Conservation (phyloP, 371 early-diverging fungal species). For the Mucor velutinosus region DNA sequence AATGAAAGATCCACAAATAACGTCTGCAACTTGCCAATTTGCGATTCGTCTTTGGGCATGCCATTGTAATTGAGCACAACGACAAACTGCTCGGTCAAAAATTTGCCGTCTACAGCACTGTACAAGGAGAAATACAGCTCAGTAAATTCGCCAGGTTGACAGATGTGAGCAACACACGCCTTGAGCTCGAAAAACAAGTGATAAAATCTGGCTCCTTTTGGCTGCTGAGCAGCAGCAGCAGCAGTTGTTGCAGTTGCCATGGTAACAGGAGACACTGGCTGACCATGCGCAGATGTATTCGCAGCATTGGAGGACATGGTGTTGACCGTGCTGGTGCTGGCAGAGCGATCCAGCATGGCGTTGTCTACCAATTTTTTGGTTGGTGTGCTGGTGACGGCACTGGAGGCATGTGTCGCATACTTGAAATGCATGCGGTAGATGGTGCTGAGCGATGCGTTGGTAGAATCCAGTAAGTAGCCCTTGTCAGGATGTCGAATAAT, state of each 20-base stretch:
- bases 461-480: slow-evolving; percentile 62
- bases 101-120: slow-evolving; percentile 46
- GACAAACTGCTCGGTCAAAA: slow-evolving; percentile 67
- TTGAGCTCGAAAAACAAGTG: slow-evolving; percentile 65
- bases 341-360: not conserved
- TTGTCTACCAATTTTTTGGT: not conserved
- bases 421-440: slow-evolving; percentile 64
- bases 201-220: slow-evolving; percentile 49
- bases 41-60: slow-evolving; percentile 57
- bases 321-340: not conserved
- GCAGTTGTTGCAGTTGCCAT: not conserved
- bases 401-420: slow-evolving; percentile 27
- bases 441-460: slow-evolving; percentile 58
- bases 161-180: slow-evolving; percentile 68
- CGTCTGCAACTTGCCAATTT: slow-evolving; percentile 55
- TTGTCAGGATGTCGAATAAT: slow-evolving; percentile 68
- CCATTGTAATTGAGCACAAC: slow-evolving; percentile 60
- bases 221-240: not conserved
- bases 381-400: not conserved
- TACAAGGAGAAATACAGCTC: slow-evolving; percentile 74
- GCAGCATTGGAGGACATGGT: not conserved
- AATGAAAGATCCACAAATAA: slow-evolving; percentile 62
- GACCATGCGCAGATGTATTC: not conserved
- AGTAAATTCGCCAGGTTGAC: slow-evolving; percentile 61
- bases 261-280: not conserved